Percentiles rank a stretch among this genome's conserved stretches.
These are phyloP conservation scores for Pistacia vera DNA, from an alignment of 345 rosid species.

Conservation along the genomic window DNA sequence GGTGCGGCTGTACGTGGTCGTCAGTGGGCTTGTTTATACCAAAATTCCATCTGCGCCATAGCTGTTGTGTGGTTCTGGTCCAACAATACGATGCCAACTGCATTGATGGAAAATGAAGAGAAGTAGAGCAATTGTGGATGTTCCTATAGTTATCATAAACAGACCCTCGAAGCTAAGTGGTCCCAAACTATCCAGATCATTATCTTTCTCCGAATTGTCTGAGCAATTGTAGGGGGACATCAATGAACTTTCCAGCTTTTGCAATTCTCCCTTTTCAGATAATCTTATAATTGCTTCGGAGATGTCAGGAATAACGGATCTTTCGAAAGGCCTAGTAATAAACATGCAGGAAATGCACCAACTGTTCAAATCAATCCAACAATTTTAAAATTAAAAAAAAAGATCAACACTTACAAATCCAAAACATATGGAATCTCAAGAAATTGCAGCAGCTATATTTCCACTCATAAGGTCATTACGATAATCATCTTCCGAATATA, in stretches of 20 bases:
- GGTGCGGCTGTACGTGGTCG: background rate
- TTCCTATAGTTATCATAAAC: conserved; percentile 9
- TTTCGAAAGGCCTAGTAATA: conserved; percentile 22
- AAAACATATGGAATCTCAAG: conserved; percentile 27
- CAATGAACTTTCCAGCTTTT: conserved; percentile 12
- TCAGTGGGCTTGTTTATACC: too few relatives aligned
- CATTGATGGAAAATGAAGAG: background rate
- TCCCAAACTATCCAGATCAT: conserved; percentile 3
- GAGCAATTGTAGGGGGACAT: conserved; percentile 13
- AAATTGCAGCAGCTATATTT: conserved; percentile 26
- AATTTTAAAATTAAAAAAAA: too few relatives aligned
- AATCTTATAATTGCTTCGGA: conserved; percentile 27
- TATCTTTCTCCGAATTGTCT: background rate
- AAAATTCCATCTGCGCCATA: background rate
- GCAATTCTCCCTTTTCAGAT: conserved; percentile 24
- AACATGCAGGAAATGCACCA: too few relatives aligned
- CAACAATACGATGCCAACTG: background rate
- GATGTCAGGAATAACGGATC: conserved; percentile 25
- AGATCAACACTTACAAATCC: conserved; percentile 27
- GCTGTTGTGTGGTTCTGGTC: background rate
- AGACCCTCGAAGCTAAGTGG: conserved; percentile 22
- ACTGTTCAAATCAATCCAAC: too few relatives aligned
- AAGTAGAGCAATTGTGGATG: conserved; percentile 6
- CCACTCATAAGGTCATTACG: conserved; percentile 12
- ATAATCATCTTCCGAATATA: conserved; percentile 16